phyloP scores from a whole-genome alignment of 1,139 yeast species.

The Sugiyamaella neomexicana region DNA sequence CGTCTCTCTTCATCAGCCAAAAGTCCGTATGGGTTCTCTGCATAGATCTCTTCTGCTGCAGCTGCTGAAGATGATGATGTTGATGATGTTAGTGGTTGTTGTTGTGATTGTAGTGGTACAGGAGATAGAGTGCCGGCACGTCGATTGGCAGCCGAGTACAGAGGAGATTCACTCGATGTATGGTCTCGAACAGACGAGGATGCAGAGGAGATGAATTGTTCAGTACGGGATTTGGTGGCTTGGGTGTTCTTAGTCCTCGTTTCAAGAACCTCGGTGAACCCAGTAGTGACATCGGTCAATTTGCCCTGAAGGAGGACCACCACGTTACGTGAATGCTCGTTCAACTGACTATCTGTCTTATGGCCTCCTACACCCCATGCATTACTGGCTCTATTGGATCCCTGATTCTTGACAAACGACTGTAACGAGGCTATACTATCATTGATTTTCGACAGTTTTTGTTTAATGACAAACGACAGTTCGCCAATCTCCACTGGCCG shows the following conservation, averaged over 20 bases:
- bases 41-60: slow-evolving; percentile 27
- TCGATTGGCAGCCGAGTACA: slow-evolving; percentile 24
- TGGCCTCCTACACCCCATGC: slow-evolving; percentile 33
- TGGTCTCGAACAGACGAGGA: slow-evolving; percentile 38
- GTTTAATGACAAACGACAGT: slow-evolving; percentile 87
- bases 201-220: slow-evolving; percentile 67
- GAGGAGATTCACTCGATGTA: slow-evolving; percentile 29
- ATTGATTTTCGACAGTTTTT: slow-evolving; percentile 85
- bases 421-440: slow-evolving; percentile 70
- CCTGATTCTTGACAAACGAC: slow-evolving; percentile 38
- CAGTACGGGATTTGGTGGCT: slow-evolving; percentile 77
- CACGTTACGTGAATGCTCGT: slow-evolving; percentile 80
- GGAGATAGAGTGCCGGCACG: slow-evolving; percentile 15
- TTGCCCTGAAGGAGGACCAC: slow-evolving; percentile 82
- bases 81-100: no score
- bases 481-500: slow-evolving; percentile 93
- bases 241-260: slow-evolving; percentile 82
- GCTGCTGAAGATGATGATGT: no score
- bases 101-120: slow-evolving; percentile 8
- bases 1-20: slow-evolving; percentile 42
- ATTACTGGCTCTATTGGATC: slow-evolving; percentile 25
- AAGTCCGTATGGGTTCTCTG: slow-evolving; percentile 41
- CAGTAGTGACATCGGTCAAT: slow-evolving; percentile 89
- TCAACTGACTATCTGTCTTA: slow-evolving; percentile 57
- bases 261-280: slow-evolving; percentile 84